Evolutionary conservation across 1,284 basidiomycete genomes (phyloP).

Genomic region (Puccinia horiana): DNA sequence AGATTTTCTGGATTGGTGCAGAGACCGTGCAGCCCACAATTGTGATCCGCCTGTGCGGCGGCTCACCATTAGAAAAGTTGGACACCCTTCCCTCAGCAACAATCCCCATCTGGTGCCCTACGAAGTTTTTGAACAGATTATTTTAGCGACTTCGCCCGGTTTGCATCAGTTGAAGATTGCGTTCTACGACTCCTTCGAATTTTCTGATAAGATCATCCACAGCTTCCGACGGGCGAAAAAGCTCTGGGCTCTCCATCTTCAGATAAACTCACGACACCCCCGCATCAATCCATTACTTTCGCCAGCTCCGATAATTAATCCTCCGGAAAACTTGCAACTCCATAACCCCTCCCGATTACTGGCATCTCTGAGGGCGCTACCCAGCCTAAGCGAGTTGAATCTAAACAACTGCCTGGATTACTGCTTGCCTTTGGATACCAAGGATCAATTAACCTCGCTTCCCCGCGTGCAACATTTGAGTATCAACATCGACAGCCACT

Average conservation of each 20-base stretch:
- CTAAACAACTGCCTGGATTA: constrained; percentile 35
- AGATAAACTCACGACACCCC: not conserved
- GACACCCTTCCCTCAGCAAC: not conserved
- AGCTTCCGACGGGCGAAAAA: not conserved
- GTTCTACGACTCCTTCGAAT: constrained; percentile 29
- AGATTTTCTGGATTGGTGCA: constrained; percentile 20
- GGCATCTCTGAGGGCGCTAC: constrained; percentile 2
- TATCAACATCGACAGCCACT: constrained; percentile 8
- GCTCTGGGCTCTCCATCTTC: constrained; percentile 25
- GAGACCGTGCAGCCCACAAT: not conserved
- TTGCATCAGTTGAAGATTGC: constrained; percentile 30
- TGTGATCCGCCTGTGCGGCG: constrained; percentile 9
- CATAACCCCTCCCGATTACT: constrained; percentile 11
- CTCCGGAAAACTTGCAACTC: not conserved
- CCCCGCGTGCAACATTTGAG: constrained; percentile 22
- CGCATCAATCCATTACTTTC: not conserved
- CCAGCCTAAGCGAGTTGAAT: constrained; percentile 20
- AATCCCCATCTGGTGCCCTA: not conserved
- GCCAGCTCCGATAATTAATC: not conserved
- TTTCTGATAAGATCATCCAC: constrained; percentile 1
- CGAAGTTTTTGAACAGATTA: constrained; percentile 28
- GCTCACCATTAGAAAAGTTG: constrained; percentile 20
- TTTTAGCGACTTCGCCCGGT: not conserved
- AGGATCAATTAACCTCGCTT: not conserved
- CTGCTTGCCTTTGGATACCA: not conserved